A percentile compares a stretch with the other conserved stretches of the same genome.
Conservation (phyloP, 2,329 filamentous ascomycete species). For the Trichoderma polysporum region DNA sequence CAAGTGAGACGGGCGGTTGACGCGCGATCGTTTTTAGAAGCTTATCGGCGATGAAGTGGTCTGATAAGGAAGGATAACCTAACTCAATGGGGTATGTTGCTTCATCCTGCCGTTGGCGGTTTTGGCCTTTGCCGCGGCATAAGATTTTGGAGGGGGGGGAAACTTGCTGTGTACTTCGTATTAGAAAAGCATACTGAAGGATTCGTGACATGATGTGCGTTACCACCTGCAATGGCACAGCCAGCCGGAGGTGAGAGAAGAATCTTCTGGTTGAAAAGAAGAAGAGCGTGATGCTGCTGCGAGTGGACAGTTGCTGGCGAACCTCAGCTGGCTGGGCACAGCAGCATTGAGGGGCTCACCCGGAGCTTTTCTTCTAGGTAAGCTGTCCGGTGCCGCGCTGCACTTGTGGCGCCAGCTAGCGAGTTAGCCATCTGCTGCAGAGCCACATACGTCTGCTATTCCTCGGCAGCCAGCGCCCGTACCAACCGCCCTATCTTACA, state of each 20-base stretch:
- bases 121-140: neutral
- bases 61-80: conserved; percentile 10
- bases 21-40: neutral
- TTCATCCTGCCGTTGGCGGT: too few species aligned
- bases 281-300: too few species aligned
- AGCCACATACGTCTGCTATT: neutral
- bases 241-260: neutral
- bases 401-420: neutral
- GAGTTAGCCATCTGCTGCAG: neutral
- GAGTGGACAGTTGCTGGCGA: neutral
- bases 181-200: neutral
- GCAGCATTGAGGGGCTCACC: neutral
- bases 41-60: neutral
- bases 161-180: neutral
- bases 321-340: neutral
- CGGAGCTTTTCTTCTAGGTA: neutral
- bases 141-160: neutral
- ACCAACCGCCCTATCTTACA: neutral
- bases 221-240: neutral
- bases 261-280: neutral
- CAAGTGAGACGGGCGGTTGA: neutral
- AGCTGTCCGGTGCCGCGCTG: neutral
- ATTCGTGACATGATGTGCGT: neutral
- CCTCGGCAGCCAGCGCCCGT: neutral
- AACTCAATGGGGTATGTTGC: neutral